Evolutionary conservation across 2,329 filamentous ascomycete genomes (phyloP), one percentile per base, ranked within the genome.

Genomic region (Elsinoe batatas): DNA sequence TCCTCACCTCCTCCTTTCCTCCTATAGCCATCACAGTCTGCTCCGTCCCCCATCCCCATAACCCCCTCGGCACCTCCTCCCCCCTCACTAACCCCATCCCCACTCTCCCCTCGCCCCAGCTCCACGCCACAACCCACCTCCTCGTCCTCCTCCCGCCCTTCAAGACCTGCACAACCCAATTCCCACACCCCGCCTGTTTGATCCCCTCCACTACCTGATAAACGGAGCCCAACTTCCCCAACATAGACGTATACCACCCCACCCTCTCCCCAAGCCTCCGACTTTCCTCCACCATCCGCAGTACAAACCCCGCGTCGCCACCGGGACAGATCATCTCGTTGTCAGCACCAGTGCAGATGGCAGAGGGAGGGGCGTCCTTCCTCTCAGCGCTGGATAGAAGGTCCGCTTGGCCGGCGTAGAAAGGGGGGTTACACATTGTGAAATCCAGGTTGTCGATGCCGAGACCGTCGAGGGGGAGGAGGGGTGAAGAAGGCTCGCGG

Each of bases 351-450:
- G 91, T 95, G 63, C 81, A 84, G 49, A 85, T 83, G 0, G 87
- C 85, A 56, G 80, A 80, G 0, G 91, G 86, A 0, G 82, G 82
- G 0, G 78, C 76, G 2, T 77, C 71, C 68, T 96, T 95, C 36
- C 77, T 68, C 0, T 87, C 85, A 26, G 71, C 66, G 1, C 84
- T 85, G 3, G 74, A 71, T 2, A 78, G 61, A 69, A 96, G 80
- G 51, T 94, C 89, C 4, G 77, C 70, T 2, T 79, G 72, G 0
- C 87, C 90, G n/a, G 76, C 70, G 73, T 96, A 97, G 72, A 98
- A 98, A 0, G 93, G 93, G 0, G 93, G 93, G 62, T 98, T 98
- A 60, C 86, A 91, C 83, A 97, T 94, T 57, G 81, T 83, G 67
- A 97, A 96, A 66, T 91, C 84, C 42, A 95, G 75, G 2, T 74